These are phyloP conservation scores for Cyclostephanos tholiformis DNA, from an alignment of 108 stramenopile genomes.

Conservation along the genomic window DNA sequence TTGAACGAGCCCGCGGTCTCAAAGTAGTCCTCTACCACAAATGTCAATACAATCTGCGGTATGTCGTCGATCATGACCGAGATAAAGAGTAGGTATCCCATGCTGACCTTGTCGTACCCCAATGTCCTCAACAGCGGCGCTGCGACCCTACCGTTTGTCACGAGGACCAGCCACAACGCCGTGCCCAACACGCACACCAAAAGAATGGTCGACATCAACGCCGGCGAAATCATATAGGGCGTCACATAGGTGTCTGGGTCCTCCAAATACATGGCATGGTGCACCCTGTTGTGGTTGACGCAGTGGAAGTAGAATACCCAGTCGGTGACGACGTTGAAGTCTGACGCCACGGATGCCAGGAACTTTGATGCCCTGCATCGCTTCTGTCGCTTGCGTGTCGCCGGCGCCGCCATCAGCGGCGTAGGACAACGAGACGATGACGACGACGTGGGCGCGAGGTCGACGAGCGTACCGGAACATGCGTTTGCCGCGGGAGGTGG, in stretches of 20 bases:
- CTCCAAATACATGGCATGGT: background rate
- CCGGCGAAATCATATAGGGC: constrained; percentile 28
- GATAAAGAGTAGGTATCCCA: constrained; percentile 35
- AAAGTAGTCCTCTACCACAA: constrained; percentile 49
- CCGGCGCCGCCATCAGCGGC: background rate
- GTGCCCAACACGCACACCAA: constrained; percentile 32
- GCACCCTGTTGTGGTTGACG: background rate
- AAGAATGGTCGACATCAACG: constrained; percentile 5
- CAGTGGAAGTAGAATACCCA: constrained; percentile 36
- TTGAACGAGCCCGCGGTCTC: constrained; percentile 18
- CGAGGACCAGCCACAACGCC: constrained; percentile 37
- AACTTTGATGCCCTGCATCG: constrained; percentile 20
- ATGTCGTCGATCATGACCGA: constrained; percentile 46
- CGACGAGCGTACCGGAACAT: no score
- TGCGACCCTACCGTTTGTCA: constrained; percentile 39
- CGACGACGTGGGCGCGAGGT: no score
- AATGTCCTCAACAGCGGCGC: constrained; percentile 26
- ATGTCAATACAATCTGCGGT: constrained; percentile 48
- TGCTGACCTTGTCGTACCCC: constrained; percentile 33
- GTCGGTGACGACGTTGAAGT: constrained; percentile 46
- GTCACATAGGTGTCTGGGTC: background rate
- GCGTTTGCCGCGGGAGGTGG: no score
- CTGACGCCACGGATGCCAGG: constrained; percentile 33
- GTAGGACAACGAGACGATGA: no score
- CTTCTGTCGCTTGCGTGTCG: constrained; percentile 20